Base-by-base conservation (phyloP, 2,329 filamentous ascomycete species). In the Keithomyces neogunnii region DNA sequence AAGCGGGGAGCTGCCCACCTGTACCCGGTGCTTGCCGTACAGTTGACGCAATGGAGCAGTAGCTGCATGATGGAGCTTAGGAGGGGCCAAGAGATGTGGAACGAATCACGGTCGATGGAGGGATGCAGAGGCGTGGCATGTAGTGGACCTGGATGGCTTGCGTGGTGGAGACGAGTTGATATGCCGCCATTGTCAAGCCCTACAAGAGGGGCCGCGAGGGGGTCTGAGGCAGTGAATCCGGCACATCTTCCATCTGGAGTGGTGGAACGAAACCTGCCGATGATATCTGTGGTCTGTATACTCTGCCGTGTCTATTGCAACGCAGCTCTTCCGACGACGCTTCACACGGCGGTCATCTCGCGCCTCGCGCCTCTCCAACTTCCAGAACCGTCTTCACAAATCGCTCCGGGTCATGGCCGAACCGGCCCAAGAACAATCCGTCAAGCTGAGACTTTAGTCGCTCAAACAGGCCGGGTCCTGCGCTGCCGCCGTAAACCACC, bases 401-500 rank as follows among this genome's bases (percentile, higher is more conserved):
- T 49, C 84, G 84, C 36, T 78, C 76, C 7, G 87, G 77, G 62
- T 92, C 83, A 69, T 95, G 89, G 10, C 82, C 89, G 65, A 93
- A 95, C 31, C 89, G 72, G 0, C 89, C 89, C 51, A 95, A 65
- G 61, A 93, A 93, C 66, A 93, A 71, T 0, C 88, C 89, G 68
- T 95, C 89, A 10, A 92, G 81, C 0, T 81, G 84, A 29, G 80
- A 76, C 51, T 78, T 81, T 55, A 93, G 70, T 57, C 76, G 77
- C 58, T 73, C 74, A 69, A 86, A 95, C 45, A 90, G 74, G 0
- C 89, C 89, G 1, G 88, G 87, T 0, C 88, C 88, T 9, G 89
- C 89, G 64, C 86, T 90, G 1, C 89, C 89, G 0, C 89, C 89
- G 64, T 95, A 95, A 19, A 95, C 65, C 43, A 93, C 83, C 54